Evolutionary conservation across 1,284 basidiomycete genomes (phyloP).

Genomic region (Ceratobasidium sp.): DNA sequence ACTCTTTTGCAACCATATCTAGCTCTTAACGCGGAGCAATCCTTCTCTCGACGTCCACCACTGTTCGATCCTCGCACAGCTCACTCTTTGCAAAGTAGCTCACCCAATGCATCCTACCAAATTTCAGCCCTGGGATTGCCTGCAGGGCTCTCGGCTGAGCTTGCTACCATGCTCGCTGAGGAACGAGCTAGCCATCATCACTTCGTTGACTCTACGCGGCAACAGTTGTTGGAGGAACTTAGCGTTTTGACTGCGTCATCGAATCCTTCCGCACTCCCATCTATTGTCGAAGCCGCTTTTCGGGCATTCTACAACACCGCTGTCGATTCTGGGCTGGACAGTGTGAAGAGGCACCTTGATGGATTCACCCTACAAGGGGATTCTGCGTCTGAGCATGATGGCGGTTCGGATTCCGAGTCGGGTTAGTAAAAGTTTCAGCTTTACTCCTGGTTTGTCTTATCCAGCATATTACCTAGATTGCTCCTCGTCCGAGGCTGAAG

Average conservation of each 20-base stretch:
- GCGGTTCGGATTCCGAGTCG: neutral
- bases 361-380: neutral
- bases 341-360: neutral
- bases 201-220: neutral
- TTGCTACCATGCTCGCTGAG: neutral
- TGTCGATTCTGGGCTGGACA: neutral
- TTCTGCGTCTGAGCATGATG: neutral
- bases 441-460: too few species aligned
- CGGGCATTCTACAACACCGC: neutral
- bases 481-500: neutral
- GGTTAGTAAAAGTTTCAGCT: conserved; percentile 7
- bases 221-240: neutral
- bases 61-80: neutral
- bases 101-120: neutral
- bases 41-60: neutral
- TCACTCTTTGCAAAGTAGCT: neutral
- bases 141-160: neutral
- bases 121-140: neutral
- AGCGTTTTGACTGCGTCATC: neutral
- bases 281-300: conserved; percentile 1
- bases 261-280: neutral
- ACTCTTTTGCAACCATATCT: neutral
- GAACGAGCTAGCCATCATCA: neutral
- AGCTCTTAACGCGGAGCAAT: neutral
- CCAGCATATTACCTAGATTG: neutral